Evolutionary conservation across 176 grass and related monocot species (phyloP), one percentile per base, ranked within the genome.

Genomic region (Avena atlantica): DNA sequence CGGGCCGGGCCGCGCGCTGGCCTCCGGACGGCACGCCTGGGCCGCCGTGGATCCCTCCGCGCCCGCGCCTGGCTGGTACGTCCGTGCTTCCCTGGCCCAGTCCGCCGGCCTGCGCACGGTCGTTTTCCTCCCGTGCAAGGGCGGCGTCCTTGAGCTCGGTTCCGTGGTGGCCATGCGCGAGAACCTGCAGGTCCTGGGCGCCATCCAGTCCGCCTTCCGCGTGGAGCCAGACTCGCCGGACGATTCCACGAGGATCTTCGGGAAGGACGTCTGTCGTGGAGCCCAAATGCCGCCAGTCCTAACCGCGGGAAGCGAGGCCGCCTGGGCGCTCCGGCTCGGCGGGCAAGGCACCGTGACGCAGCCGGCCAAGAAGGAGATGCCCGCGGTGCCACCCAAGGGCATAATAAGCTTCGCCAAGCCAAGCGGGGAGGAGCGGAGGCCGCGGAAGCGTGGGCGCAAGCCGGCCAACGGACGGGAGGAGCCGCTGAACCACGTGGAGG

Each of bases 401-500:
- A 52, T 87, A 8, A 47, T 87, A 12, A 48, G 71, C 77, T 83
- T 89, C 68, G 27, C 2, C 40, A 89, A 74, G 20, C 27, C 53
- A 15, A 83, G 29, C 3, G 68, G 25, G 15, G 93, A 92, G 25
- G 95, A 93, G 44, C 85, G 89, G 21, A 59, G 86, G 40, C 93
- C 95, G 76, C 75, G 93, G 68, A 97, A 97, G 87, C 92, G 93
- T 13, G 93, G 95, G 6, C 87, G 95, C 12, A 97, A 95, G 78
- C 95, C 95, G 50, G 95, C 95, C 17, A 97, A 97, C 81, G 95
- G 95, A 40, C 87, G 95, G 52, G 91, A 95, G 20, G 95, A 95
- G 91, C 95, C 95, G 0, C 86, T 97, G 47, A 97, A 97, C 87
- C 95, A 97, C 77, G 95, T 97, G 62, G 95, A 97, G 87, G 95